phyloP scores from a whole-genome alignment of 2,329 filamentous ascomycete species.

The Fusarium dlaminii region DNA sequence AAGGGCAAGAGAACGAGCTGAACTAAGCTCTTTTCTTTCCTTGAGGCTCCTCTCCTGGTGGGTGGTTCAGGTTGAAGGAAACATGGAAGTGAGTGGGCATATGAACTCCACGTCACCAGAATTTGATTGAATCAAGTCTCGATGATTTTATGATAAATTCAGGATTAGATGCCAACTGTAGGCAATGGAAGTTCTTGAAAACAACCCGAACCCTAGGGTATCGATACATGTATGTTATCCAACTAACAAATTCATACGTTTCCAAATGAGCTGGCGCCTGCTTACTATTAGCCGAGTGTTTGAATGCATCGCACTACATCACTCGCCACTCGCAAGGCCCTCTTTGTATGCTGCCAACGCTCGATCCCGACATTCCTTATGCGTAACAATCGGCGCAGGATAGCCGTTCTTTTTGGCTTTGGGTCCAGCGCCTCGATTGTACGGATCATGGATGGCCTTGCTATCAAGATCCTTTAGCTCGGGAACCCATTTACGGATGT shows the following conservation, averaged over 20 bases:
- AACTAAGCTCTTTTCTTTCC: not conserved
- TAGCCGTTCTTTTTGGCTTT: conserved; percentile 75
- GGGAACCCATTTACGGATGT: conserved; percentile 84
- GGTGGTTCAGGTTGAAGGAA: not conserved
- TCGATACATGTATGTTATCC: not conserved
- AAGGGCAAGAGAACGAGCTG: not conserved
- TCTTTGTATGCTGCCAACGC: conserved; percentile 77
- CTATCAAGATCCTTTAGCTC: conserved; percentile 73
- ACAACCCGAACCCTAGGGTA: not conserved
- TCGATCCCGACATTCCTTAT: conserved; percentile 73
- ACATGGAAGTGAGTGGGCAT: not conserved
- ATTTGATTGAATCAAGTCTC: not conserved
- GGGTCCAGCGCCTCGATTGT: conserved; percentile 68
- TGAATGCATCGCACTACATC: conserved; percentile 18
- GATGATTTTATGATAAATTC: not conserved
- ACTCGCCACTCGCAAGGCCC: conserved; percentile 44
- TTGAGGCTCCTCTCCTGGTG: not conserved
- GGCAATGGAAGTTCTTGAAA: not conserved
- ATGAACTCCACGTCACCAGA: not conserved
- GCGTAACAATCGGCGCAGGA: conserved; percentile 78
- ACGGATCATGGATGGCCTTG: conserved; percentile 83
- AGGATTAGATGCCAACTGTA: not conserved
- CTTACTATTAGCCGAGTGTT: not conserved
- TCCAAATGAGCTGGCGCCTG: not conserved
- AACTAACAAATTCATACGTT: not conserved